A percentile compares a stretch with the other conserved stretches of the same genome.
These are phyloP conservation scores for Haplosporangium sp. DNA, from an alignment of 371 early-diverging fungal species.

Conservation along the genomic window DNA sequence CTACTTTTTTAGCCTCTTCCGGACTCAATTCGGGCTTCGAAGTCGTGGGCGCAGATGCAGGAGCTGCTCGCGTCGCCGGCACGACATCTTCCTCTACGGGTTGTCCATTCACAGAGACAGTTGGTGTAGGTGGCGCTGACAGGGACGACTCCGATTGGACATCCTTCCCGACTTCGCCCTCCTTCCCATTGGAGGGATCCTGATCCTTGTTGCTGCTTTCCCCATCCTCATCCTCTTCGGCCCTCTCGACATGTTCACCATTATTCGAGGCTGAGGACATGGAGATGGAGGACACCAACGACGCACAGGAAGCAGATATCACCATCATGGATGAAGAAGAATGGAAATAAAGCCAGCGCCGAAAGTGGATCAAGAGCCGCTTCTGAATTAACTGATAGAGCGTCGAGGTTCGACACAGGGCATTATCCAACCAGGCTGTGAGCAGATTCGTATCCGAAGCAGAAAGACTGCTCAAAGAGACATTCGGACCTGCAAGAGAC, in stretches of 20 bases:
- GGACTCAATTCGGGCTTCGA: conserved; percentile 3
- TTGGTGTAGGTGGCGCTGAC: neutral
- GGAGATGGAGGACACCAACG: conserved; percentile 43
- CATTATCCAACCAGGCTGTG: conserved; percentile 50
- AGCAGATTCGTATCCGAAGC: conserved; percentile 36
- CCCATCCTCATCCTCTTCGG: conserved; percentile 27
- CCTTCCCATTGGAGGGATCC: neutral
- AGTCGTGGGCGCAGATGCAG: neutral
- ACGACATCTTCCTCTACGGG: neutral
- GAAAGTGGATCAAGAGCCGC: conserved; percentile 49
- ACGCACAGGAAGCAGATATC: conserved; percentile 44
- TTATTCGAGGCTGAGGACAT: conserved; percentile 12
- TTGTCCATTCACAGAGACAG: no score
- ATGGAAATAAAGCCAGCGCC: conserved; percentile 52
- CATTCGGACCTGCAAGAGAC: neutral
- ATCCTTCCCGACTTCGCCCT: neutral
- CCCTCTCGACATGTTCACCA: neutral
- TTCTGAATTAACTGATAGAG: conserved; percentile 45
- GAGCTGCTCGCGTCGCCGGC: neutral
- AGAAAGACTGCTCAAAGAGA: conserved; percentile 6
- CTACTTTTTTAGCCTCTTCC: conserved; percentile 48
- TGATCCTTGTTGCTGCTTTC: neutral
- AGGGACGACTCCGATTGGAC: neutral
- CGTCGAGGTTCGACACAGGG: conserved; percentile 34
- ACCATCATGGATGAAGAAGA: conserved; percentile 46